These are phyloP conservation scores for Rhododendron vialii DNA, from an alignment of 148 eudicot species.

Conservation along the genomic window DNA sequence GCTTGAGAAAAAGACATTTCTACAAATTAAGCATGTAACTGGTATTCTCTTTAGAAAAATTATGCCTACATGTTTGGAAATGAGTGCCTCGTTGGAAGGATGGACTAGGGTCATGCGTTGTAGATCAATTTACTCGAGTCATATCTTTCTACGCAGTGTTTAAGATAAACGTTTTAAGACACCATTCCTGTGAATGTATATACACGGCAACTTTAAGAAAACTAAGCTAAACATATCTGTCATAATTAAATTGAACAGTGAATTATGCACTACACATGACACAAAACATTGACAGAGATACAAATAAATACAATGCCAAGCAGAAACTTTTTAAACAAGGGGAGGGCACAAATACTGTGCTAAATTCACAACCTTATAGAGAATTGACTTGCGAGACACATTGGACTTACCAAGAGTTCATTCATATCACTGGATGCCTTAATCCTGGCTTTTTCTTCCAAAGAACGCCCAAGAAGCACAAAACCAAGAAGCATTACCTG, in stretches of 20 bases:
- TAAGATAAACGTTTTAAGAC: neutral
- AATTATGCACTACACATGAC: neutral
- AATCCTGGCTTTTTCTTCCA: constrained; percentile 86
- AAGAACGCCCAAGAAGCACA: constrained; percentile 84
- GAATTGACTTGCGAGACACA: neutral
- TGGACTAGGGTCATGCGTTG: neutral
- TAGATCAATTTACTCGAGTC: neutral
- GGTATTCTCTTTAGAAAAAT: neutral
- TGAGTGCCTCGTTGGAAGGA: neutral
- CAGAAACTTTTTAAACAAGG: neutral
- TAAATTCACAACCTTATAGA: neutral
- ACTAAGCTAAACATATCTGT: neutral
- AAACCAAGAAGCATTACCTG: constrained; percentile 99
- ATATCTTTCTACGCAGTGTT: neutral
- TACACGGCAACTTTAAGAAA: neutral
- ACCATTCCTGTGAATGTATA: neutral
- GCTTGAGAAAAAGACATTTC: neutral
- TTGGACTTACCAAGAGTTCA: constrained; percentile 69
- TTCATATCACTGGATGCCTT: constrained; percentile 94
- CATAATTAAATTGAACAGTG: neutral
- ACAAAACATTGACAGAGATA: neutral
- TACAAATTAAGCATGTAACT: neutral
- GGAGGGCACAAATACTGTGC: neutral
- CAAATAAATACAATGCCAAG: neutral
- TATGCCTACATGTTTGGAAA: neutral